These are phyloP conservation scores for Hyphopichia wangnamkhiaoensis DNA, from an alignment of 1,139 yeast genomes.

Conservation along the genomic window DNA sequence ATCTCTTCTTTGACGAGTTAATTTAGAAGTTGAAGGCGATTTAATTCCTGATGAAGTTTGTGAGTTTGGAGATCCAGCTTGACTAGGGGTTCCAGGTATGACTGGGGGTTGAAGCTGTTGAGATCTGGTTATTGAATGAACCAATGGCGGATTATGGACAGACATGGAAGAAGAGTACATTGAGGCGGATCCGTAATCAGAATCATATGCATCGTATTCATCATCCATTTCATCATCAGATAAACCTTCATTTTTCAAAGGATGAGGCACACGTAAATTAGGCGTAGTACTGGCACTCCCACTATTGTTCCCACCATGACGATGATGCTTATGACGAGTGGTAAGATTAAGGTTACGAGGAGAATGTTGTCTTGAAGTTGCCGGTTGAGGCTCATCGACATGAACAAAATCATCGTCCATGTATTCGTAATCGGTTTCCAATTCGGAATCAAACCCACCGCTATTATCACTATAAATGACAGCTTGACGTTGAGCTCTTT, in stretches of 20 bases:
- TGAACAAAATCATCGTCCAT: slow-evolving; percentile 4
- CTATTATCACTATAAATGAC: slow-evolving; percentile 6
- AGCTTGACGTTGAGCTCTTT: slow-evolving; percentile 17
- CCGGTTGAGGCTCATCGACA: neutral
- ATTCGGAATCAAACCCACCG: slow-evolving; percentile 2
- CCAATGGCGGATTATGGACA: slow-evolving; percentile 34
- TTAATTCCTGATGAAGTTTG: slow-evolving; percentile 6
- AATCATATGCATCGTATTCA: slow-evolving; percentile 22
- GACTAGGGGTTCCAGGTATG: neutral
- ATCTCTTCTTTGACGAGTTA: slow-evolving; percentile 23
- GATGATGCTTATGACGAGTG: neutral
- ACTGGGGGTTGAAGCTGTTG: slow-evolving; percentile 5
- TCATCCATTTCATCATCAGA: slow-evolving; percentile 7
- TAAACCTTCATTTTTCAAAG: slow-evolving; percentile 3
- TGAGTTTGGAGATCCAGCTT: slow-evolving; percentile 3
- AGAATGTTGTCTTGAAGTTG: neutral
- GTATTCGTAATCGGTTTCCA: slow-evolving; percentile 1
- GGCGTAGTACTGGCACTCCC: slow-evolving; percentile 3
- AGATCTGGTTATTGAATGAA: slow-evolving; percentile 44
- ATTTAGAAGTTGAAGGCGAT: slow-evolving; percentile 10
- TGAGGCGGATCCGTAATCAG: slow-evolving; percentile 31
- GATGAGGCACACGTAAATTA: slow-evolving; percentile 3
- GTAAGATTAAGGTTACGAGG: neutral
- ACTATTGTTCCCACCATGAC: neutral
- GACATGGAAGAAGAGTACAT: slow-evolving; percentile 28